These are phyloP conservation scores for Knufia petricola DNA, from an alignment of 2,329 filamentous ascomycete genomes.

Conservation along the genomic window DNA sequence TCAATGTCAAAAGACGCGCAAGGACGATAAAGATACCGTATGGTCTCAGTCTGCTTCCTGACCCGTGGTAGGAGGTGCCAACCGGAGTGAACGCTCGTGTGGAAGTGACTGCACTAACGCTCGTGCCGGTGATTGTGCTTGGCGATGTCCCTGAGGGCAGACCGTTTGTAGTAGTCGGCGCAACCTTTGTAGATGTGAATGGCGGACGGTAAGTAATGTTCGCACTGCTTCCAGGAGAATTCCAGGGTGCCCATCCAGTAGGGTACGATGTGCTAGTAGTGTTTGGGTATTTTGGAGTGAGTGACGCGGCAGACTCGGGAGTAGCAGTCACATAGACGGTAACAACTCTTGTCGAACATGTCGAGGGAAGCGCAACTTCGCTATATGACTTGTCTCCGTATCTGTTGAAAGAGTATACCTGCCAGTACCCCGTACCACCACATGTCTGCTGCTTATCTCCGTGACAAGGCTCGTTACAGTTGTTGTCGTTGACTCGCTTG, in stretches of 20 bases:
- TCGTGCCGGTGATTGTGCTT: not conserved
- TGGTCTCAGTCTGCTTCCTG: not conserved
- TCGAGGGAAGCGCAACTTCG: too few species aligned
- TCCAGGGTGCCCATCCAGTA: not conserved
- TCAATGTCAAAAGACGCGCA: conserved; percentile 1
- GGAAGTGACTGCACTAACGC: not conserved
- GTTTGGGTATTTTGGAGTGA: not conserved
- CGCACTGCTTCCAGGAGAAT: not conserved
- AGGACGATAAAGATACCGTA: not conserved
- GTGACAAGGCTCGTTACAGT: conserved; percentile 58
- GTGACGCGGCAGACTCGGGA: too few species aligned
- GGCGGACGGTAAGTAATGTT: not conserved
- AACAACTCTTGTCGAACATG: too few species aligned
- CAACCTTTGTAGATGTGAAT: not conserved
- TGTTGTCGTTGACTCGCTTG: conserved; percentile 44
- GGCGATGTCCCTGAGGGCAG: not conserved
- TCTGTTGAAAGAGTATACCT: conserved; percentile 32
- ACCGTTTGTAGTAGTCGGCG: not conserved
- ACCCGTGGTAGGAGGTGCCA: not conserved
- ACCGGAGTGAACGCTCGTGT: not conserved
- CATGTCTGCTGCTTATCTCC: conserved; percentile 56
- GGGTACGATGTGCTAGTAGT: not conserved
- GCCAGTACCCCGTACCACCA: conserved; percentile 49
- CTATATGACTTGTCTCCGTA: too few species aligned
- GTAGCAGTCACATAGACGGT: too few species aligned